Percentiles rank a stretch among this genome's conserved stretches.
These are phyloP conservation scores for Parietaria judaica DNA, from an alignment of 306 rosid genomes.

Conservation along the genomic window DNA sequence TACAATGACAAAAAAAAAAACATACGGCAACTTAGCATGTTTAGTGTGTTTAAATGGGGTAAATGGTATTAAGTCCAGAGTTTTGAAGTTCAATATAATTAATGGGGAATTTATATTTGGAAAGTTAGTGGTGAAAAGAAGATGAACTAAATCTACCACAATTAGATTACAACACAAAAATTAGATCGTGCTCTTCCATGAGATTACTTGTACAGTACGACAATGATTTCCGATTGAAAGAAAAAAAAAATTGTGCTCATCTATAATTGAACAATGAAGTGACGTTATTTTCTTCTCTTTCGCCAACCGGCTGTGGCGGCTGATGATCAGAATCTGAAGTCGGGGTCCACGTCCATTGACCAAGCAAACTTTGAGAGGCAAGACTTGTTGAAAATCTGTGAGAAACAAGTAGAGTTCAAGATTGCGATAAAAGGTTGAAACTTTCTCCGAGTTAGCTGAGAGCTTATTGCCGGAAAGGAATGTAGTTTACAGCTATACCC, in stretches of 20 bases:
- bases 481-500: no score
- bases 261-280: constrained; percentile 33
- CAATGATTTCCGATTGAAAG: constrained; percentile 39
- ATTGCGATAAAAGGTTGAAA: background rate
- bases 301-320: background rate
- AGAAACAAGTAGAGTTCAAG: background rate
- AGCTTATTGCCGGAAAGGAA: background rate
- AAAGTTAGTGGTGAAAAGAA: background rate
- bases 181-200: background rate
- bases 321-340: constrained; percentile 74
- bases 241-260: constrained; percentile 18
- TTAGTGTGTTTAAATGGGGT: no score
- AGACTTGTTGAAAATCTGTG: constrained; percentile 87
- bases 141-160: background rate
- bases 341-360: constrained; percentile 97
- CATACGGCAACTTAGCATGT: no score
- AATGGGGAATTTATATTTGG: background rate
- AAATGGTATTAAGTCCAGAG: no score
- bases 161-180: background rate
- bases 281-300: constrained; percentile 8
- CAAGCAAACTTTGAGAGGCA: constrained; percentile 81
- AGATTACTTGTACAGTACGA: constrained; percentile 57
- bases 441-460: background rate
- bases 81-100: no score
- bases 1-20: no score